phyloP scores from a whole-genome alignment of 768 basidiomycete genomes.

The Rossbeevera mucosa region DNA sequence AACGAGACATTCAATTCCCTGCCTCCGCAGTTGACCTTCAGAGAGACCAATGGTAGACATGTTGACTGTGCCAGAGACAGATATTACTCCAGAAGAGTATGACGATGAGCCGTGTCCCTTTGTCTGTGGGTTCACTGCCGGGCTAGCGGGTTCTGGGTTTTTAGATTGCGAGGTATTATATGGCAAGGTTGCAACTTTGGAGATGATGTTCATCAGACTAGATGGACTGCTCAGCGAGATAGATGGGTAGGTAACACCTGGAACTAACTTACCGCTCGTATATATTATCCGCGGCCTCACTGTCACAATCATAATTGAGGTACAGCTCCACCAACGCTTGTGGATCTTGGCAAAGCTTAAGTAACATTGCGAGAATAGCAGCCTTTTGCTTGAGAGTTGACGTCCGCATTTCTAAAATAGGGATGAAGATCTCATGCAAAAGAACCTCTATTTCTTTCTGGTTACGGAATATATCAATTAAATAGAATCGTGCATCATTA shows the following conservation, averaged over 20 bases:
- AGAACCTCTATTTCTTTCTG: slow-evolving; percentile 99
- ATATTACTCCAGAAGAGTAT: slow-evolving; percentile 60
- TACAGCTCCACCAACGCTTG: slow-evolving; percentile 98
- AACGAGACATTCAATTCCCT: slow-evolving; percentile 93
- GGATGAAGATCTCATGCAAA: slow-evolving; percentile 97
- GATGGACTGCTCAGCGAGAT: slow-evolving; percentile 4
- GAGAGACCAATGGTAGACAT: slow-evolving; percentile 64
- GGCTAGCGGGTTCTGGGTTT: slow-evolving; percentile 55
- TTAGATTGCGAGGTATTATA: slow-evolving; percentile 46
- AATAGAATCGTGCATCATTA: not conserved
- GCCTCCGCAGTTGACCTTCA: slow-evolving; percentile 80
- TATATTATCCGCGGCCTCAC: slow-evolving; percentile 91
- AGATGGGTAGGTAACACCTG: not conserved
- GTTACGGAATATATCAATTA: slow-evolving; percentile 9
- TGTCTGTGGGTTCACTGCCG: slow-evolving; percentile 47
- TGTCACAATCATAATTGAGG: slow-evolving; percentile 98
- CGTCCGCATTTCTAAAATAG: slow-evolving; percentile 96
- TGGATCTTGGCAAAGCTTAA: slow-evolving; percentile 88
- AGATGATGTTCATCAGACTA: slow-evolving; percentile 92
- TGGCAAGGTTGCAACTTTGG: slow-evolving; percentile 74
- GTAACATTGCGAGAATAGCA: slow-evolving; percentile 83
- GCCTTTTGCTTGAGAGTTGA: slow-evolving; percentile 94
- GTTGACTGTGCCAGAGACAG: slow-evolving; percentile 64
- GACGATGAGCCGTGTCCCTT: slow-evolving; percentile 36
- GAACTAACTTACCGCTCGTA: slow-evolving; percentile 75